These are phyloP conservation scores for Cyberlindnera maritima DNA, from an alignment of 805 yeast genomes.

Conservation along the genomic window DNA sequence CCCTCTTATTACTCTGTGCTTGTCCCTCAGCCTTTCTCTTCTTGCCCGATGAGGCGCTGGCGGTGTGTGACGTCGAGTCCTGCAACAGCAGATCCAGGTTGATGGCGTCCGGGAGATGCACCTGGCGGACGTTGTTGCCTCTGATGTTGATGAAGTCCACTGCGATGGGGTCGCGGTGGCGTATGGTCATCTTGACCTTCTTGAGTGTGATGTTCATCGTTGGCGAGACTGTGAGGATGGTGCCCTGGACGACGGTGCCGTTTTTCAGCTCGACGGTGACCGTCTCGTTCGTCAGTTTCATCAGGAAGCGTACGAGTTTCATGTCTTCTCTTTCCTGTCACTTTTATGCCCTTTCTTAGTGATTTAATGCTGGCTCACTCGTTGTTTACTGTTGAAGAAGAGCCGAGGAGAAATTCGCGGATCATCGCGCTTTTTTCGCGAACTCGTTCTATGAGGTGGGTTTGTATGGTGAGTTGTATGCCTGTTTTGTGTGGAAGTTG, in stretches of 20 bases:
- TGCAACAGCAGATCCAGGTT: conserved; percentile 65
- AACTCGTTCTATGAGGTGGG: conserved; percentile 1
- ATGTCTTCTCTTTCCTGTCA: no score
- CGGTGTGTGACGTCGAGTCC: conserved; percentile 31
- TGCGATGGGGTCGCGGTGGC: conserved; percentile 63
- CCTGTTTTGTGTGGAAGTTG: no score
- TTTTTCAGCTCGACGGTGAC: conserved; percentile 90
- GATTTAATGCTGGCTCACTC: background rate
- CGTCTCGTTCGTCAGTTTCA: conserved; percentile 81
- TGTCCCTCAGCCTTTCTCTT: conserved; percentile 22
- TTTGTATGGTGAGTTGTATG: no score
- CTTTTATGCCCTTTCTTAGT: no score
- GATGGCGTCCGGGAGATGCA: conserved; percentile 80
- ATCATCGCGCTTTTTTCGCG: background rate
- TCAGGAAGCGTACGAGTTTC: conserved; percentile 74
- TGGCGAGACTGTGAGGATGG: conserved; percentile 81
- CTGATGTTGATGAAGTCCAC: conserved; percentile 81
- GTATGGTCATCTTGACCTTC: conserved; percentile 75
- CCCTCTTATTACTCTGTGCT: conserved; percentile 29
- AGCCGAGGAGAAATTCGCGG: background rate
- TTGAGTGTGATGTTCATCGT: conserved; percentile 84
- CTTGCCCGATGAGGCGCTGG: conserved; percentile 6
- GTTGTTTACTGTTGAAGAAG: background rate
- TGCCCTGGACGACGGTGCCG: conserved; percentile 85
- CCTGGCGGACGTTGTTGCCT: conserved; percentile 85